These are phyloP conservation scores for Pachysandra terminalis DNA, from an alignment of 164 flowering plant species.

Conservation along the genomic window DNA sequence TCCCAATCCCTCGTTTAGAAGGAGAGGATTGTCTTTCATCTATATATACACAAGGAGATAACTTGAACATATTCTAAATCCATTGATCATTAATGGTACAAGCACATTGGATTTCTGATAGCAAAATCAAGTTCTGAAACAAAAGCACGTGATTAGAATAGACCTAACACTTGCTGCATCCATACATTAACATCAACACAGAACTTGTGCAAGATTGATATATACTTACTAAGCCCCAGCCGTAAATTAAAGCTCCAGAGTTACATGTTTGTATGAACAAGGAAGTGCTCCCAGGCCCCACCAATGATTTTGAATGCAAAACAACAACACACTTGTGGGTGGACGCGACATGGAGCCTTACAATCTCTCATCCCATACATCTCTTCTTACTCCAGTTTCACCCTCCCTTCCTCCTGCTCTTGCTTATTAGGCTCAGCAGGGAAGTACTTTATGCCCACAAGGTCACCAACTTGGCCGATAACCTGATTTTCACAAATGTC, in stretches of 20 bases:
- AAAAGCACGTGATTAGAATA: neutral
- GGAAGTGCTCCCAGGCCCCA: neutral
- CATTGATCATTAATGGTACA: neutral
- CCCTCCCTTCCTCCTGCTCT: conserved; percentile 31
- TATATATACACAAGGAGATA: too few relatives aligned
- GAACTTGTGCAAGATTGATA: neutral
- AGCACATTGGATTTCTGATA: neutral
- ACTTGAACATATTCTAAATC: too few relatives aligned
- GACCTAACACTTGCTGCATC: neutral
- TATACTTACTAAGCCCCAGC: neutral
- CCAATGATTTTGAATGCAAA: neutral
- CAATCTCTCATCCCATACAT: neutral
- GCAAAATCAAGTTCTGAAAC: neutral
- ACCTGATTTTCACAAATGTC: conserved; percentile 38
- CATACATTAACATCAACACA: neutral
- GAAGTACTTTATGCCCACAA: conserved; percentile 86
- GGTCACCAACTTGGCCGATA: conserved; percentile 79
- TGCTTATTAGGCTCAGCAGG: conserved; percentile 75
- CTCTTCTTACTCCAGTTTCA: conserved; percentile 40
- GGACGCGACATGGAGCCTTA: neutral
- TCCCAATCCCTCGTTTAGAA: too few relatives aligned
- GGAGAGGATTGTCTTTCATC: too few relatives aligned
- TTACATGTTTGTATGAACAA: neutral
- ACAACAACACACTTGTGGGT: too few relatives aligned
- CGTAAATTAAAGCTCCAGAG: neutral